These are phyloP conservation scores for Saposhnikovia divaricata DNA, from an alignment of 129 eudicot genomes.

Conservation along the genomic window DNA sequence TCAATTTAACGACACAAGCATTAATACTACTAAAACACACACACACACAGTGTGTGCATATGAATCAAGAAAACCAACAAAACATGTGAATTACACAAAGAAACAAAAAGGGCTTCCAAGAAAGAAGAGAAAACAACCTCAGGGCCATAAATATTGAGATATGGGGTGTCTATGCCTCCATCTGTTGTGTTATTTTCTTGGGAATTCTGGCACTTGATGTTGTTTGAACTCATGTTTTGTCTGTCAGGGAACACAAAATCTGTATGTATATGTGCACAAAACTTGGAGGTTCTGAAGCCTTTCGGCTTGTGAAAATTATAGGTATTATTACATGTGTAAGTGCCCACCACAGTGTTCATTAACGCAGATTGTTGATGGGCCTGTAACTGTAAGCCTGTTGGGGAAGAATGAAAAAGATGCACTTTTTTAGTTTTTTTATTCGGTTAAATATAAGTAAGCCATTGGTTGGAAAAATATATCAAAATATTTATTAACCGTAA, in stretches of 20 bases:
- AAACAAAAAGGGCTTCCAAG: background rate
- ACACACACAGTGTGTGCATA: background rate
- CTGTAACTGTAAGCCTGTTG: background rate
- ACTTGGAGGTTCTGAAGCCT: background rate
- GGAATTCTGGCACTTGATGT: conserved; percentile 12
- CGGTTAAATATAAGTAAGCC: no score
- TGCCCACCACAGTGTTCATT: background rate
- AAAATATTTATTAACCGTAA: no score
- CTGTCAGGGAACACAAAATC: background rate
- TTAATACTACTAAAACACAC: background rate
- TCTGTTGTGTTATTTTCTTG: conserved; percentile 6
- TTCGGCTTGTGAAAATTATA: background rate
- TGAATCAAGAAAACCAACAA: background rate
- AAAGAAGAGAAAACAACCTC: conserved; percentile 31
- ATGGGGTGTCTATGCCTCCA: conserved; percentile 20
- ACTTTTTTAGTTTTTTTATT: no score
- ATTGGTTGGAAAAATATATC: no score
- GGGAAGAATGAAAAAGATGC: background rate
- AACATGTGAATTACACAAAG: background rate
- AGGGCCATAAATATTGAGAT: conserved; percentile 61
- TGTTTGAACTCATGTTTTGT: conserved; percentile 21
- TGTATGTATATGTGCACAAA: background rate
- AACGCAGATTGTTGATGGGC: background rate
- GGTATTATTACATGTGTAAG: background rate
- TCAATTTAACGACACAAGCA: background rate